Base-by-base conservation (phyloP, 345 rosid species). In the Nephelium lappaceum region DNA sequence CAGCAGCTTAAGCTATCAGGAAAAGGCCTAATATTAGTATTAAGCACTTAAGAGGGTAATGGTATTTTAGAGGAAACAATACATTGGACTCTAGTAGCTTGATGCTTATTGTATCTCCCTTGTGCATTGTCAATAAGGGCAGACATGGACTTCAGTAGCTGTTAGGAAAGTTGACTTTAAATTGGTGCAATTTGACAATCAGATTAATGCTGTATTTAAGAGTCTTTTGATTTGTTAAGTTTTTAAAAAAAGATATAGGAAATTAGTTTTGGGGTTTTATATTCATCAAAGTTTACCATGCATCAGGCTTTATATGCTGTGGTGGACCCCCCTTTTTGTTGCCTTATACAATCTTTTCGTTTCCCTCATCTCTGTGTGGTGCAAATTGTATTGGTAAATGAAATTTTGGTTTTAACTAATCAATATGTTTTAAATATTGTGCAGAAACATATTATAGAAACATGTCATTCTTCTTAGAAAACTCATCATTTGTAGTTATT, bases 371-470 rank as follows among this genome's bases (percentile, higher is more conserved):
- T 21, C 38, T 27, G 11, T 4, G 63, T 58, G 63, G 25, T 58
- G 24, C 6, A 23, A 41, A 8, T 19, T 5, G 3, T 41, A 57
- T 42, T 21, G 1, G 18, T n/a, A 58, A 60, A 73, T 41, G 24
- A 14, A 0, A 12, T 27, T 11, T 49, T 51, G 62, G 7, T 49
- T 25, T 36, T 27, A 71, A 21, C 39, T 27, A 58, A 49, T 45
- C 19, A 0, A 0, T 14, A 45, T 43, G 64, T 55, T 72, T 57
- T 57, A n/a, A 36, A 58, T 57, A 49, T 49, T 45, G 41, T 25
- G 61, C 61, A 5, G 39, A 51, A 70, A 16, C 41, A 25, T 70
- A 12, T 69, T 69, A 24, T 70, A 36, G 58, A 78, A 77, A 18
- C 72, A 58, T 15, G 58, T 77, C 53, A 41, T 60, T 19, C 10